phyloP scores from a whole-genome alignment of 148 eudicot genomes.

The Camellia lanceoleosa region DNA sequence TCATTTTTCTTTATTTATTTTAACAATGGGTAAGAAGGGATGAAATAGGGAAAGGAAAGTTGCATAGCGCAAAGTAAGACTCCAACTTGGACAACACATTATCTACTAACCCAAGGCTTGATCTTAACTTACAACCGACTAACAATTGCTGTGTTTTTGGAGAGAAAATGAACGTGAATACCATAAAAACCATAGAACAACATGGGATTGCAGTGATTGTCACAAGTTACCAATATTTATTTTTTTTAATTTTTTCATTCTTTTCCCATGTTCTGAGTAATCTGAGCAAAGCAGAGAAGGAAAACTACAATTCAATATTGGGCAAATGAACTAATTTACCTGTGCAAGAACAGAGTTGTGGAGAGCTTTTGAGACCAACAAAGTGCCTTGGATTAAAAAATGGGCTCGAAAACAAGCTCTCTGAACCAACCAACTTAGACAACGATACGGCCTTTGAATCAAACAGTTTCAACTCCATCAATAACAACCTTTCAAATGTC shows the following conservation, averaged over 20 bases:
- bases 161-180: no score
- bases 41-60: no score
- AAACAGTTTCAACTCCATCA: slow-evolving; percentile 37
- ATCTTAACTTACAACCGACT: neutral
- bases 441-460: slow-evolving; percentile 28
- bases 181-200: no score
- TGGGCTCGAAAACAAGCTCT: slow-evolving; percentile 23
- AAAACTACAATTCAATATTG: neutral
- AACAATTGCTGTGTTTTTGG: neutral
- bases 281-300: neutral
- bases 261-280: neutral
- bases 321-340: slow-evolving; percentile 23
- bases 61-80: no score
- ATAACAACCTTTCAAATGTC: neutral
- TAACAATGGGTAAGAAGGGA: no score
- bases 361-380: slow-evolving; percentile 13
- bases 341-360: slow-evolving; percentile 29
- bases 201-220: neutral
- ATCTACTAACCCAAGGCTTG: no score
- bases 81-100: no score
- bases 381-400: slow-evolving; percentile 23
- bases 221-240: neutral
- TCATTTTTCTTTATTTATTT: no score
- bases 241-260: neutral
- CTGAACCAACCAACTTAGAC: slow-evolving; percentile 17